phyloP scores from a whole-genome alignment of 1,284 basidiomycete genomes.

The Anthracocystis panici-leucophaei region DNA sequence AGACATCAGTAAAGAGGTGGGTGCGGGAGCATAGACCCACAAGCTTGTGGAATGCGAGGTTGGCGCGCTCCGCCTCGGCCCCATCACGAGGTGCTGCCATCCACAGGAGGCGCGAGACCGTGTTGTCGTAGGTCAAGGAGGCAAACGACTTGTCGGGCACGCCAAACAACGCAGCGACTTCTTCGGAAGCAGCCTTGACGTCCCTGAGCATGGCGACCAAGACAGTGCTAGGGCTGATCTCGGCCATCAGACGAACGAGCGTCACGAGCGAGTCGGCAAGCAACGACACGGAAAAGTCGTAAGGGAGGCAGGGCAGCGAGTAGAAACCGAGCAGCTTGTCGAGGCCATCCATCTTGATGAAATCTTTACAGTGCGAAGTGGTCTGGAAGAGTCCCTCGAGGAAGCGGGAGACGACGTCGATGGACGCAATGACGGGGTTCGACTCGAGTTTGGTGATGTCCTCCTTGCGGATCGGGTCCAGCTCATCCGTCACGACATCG shows the following conservation, averaged over 20 bases:
- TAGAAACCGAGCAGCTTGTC: slow-evolving; percentile 82
- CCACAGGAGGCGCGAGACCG: slow-evolving; percentile 40
- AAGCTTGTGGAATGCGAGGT: slow-evolving; percentile 80
- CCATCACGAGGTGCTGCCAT: slow-evolving; percentile 37
- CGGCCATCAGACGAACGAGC: slow-evolving; percentile 87
- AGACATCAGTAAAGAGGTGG: slow-evolving; percentile 87
- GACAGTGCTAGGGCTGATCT: slow-evolving; percentile 83
- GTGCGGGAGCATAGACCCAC: slow-evolving; percentile 82
- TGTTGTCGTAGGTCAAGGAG: slow-evolving; percentile 41
- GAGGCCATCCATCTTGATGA: slow-evolving; percentile 84
- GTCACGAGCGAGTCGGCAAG: slow-evolving; percentile 87
- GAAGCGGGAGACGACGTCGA: slow-evolving; percentile 66
- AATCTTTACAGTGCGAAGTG: slow-evolving; percentile 86
- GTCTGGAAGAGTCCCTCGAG: slow-evolving; percentile 94
- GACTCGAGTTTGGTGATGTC: slow-evolving; percentile 45
- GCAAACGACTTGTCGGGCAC: slow-evolving; percentile 28
- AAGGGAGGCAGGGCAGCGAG: slow-evolving; percentile 86
- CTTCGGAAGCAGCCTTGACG: slow-evolving; percentile 79
- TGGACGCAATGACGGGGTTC: slow-evolving; percentile 58
- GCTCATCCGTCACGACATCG: slow-evolving; percentile 55
- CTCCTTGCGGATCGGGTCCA: slow-evolving; percentile 57
- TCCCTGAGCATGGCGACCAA: slow-evolving; percentile 79
- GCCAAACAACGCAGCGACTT: slow-evolving; percentile 80
- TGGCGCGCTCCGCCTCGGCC: slow-evolving; percentile 73
- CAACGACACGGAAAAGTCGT: slow-evolving; percentile 85